These are phyloP conservation scores for Aspergillus sp. DNA, from an alignment of 2,329 filamentous ascomycete species.

Conservation along the genomic window DNA sequence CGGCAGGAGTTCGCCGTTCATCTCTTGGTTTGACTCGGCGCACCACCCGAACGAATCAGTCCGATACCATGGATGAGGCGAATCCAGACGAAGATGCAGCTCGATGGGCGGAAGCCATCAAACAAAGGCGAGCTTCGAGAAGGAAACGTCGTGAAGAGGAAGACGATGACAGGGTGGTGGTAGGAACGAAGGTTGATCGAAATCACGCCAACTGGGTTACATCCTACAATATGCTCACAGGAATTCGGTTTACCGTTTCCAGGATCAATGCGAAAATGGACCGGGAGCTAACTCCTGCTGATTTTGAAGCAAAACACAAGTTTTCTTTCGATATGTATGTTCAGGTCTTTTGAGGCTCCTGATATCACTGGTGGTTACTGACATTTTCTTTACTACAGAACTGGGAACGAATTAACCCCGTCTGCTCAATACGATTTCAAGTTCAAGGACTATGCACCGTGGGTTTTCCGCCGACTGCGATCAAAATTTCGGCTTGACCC, in stretches of 20 bases:
- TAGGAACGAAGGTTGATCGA: slow-evolving; percentile 97
- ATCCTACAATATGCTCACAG: slow-evolving; percentile 99
- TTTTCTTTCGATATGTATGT: slow-evolving; percentile 96
- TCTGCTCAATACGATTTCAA: slow-evolving; percentile 99
- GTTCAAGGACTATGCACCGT: slow-evolving; percentile 99
- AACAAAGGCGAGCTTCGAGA: slow-evolving; percentile 87
- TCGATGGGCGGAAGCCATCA: slow-evolving; percentile 88
- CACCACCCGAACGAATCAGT: slow-evolving; percentile 80
- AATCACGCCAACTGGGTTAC: slow-evolving; percentile 96
- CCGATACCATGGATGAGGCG: slow-evolving; percentile 81
- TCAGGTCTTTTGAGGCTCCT: neutral
- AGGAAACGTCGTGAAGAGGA: slow-evolving; percentile 82
- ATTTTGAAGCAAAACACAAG: slow-evolving; percentile 94
- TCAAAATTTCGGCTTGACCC: slow-evolving; percentile 87
- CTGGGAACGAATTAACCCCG: slow-evolving; percentile 93
- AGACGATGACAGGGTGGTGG: slow-evolving; percentile 83
- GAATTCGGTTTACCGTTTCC: slow-evolving; percentile 94
- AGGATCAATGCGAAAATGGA: slow-evolving; percentile 96
- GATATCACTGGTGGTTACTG: neutral
- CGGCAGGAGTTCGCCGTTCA: slow-evolving; percentile 65
- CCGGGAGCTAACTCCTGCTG: slow-evolving; percentile 80
- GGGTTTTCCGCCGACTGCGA: slow-evolving; percentile 94
- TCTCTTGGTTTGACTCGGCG: slow-evolving; percentile 82
- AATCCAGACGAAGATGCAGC: slow-evolving; percentile 85
- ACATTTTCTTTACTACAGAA: slow-evolving; percentile 52